phyloP scores from a whole-genome alignment of 192 early-diverging fungal species.

The Backusella psychrophila region DNA sequence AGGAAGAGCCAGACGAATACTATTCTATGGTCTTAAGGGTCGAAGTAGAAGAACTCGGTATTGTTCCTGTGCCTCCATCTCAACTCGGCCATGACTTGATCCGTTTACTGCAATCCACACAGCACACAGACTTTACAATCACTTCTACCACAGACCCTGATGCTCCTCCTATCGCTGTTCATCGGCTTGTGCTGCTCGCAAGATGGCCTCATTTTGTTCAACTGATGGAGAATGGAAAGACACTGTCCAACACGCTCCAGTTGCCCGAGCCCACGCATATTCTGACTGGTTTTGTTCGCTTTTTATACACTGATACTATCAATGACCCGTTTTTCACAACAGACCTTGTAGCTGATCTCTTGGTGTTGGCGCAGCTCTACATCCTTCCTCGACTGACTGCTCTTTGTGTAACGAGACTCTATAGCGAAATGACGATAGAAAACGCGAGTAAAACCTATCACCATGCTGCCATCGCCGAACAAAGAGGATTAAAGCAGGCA shows the following conservation, averaged over 20 bases:
- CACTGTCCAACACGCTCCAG: constrained; percentile 33
- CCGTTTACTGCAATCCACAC: constrained; percentile 28
- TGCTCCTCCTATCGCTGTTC: constrained; percentile 40
- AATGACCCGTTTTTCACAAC: constrained; percentile 28
- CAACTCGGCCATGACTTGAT: constrained; percentile 49
- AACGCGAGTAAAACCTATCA: constrained; percentile 57
- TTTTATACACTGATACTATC: constrained; percentile 58
- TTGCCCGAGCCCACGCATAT: constrained; percentile 54
- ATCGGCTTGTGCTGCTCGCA: constrained; percentile 56
- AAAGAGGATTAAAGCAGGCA: constrained; percentile 49
- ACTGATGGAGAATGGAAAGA: constrained; percentile 49
- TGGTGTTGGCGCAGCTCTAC: constrained; percentile 63
- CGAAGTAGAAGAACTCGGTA: constrained; percentile 57
- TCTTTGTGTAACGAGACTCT: constrained; percentile 46
- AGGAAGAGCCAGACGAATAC: constrained; percentile 59
- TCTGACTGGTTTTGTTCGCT: constrained; percentile 53
- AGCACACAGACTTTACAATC: constrained; percentile 48
- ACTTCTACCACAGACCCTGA: constrained; percentile 37
- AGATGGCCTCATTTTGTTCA: constrained; percentile 64
- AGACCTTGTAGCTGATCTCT: constrained; percentile 47
- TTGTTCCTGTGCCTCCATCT: constrained; percentile 47
- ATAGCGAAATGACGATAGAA: constrained; percentile 48
- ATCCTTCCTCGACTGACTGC: constrained; percentile 49
- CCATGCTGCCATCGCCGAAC: constrained; percentile 46
- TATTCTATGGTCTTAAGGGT: constrained; percentile 50